Evolutionary conservation across 805 yeast species (phyloP).

Genomic region (Metschnikowia corniflorae): DNA sequence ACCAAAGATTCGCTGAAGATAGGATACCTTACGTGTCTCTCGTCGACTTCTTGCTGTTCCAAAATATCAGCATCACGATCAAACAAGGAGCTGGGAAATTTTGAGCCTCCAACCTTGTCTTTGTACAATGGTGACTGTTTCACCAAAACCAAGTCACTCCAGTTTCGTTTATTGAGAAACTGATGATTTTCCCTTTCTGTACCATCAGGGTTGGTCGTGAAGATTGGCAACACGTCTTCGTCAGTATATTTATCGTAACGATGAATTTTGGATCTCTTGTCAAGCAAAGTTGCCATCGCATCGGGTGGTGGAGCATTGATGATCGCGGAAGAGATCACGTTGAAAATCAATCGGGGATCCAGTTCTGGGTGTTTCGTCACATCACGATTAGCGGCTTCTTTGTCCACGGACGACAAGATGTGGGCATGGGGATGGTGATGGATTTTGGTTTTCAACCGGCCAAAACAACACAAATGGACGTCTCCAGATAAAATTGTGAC

Average conservation of each 20-base stretch:
- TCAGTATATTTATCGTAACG: slow-evolving; percentile 60
- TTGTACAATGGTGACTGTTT: slow-evolving; percentile 28
- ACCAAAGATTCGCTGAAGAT: slow-evolving; percentile 55
- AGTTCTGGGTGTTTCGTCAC: slow-evolving; percentile 50
- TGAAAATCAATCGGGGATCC: slow-evolving; percentile 76
- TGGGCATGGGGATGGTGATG: slow-evolving; percentile 42
- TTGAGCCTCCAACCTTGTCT: slow-evolving; percentile 18
- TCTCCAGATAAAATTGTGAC: slow-evolving; percentile 89
- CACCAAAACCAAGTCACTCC: slow-evolving; percentile 64
- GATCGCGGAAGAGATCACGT: slow-evolving; percentile 86
- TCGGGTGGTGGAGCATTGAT: slow-evolving; percentile 91
- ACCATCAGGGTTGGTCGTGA: slow-evolving; percentile 58
- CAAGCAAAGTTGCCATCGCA: slow-evolving; percentile 71
- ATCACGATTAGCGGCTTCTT: slow-evolving; percentile 36
- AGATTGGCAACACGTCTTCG: slow-evolving; percentile 80
- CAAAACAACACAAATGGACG: slow-evolving; percentile 85
- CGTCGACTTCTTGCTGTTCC: slow-evolving; percentile 14
- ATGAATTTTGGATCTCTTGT: slow-evolving; percentile 66
- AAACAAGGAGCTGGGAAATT: slow-evolving; percentile 43
- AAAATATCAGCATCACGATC: slow-evolving; percentile 13
- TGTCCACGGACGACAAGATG: slow-evolving; percentile 25
- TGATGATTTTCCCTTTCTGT: slow-evolving; percentile 42
- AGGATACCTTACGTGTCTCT: slow-evolving; percentile 48
- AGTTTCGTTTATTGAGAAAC: slow-evolving; percentile 66
- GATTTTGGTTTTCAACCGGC: slow-evolving; percentile 62